A percentile compares a stretch with the other conserved stretches of the same genome.
phyloP scores from a whole-genome alignment of 208 protist genomes.

The Leptomonas pyrrhocoris region DNA sequence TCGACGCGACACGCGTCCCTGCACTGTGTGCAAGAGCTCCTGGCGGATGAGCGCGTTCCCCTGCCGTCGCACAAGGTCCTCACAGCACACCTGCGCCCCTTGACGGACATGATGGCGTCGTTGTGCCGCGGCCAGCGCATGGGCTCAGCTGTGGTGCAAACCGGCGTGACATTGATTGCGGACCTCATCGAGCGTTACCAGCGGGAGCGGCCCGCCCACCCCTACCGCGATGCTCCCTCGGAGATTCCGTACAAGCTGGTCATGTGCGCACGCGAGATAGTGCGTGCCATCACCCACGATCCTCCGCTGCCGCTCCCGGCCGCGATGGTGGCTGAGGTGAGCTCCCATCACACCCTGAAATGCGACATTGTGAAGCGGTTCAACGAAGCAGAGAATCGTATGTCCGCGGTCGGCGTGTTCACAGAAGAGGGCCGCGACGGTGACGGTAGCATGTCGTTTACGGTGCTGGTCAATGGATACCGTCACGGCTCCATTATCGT shows the following conservation, averaged over 20 bases:
- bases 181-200: conserved; percentile 79
- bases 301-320: conserved; percentile 72
- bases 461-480: conserved; percentile 47
- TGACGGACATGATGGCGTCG: conserved; percentile 73
- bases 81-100: conserved; percentile 54
- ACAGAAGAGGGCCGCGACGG: conserved; percentile 52
- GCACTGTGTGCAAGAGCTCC: conserved; percentile 70
- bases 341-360: conserved; percentile 53
- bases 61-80: conserved; percentile 69
- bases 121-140: conserved; percentile 74
- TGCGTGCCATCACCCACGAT: conserved; percentile 56
- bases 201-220: conserved; percentile 38
- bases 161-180: conserved; percentile 79
- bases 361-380: conserved; percentile 44
- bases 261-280: conserved; percentile 56
- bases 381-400: conserved; percentile 13
- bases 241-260: conserved; percentile 81
- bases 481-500: conserved; percentile 70
- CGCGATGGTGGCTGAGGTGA: conserved; percentile 48
- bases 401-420: conserved; percentile 52
- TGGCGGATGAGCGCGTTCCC: conserved; percentile 49
- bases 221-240: conserved; percentile 19
- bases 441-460: conserved; percentile 63
- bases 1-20: conserved; percentile 74
- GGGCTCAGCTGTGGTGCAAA: conserved; percentile 76